Percentiles rank a stretch among this genome's conserved stretches.
Conservation (phyloP, 1,284 basidiomycete species). For the Puccinia polysora region DNA sequence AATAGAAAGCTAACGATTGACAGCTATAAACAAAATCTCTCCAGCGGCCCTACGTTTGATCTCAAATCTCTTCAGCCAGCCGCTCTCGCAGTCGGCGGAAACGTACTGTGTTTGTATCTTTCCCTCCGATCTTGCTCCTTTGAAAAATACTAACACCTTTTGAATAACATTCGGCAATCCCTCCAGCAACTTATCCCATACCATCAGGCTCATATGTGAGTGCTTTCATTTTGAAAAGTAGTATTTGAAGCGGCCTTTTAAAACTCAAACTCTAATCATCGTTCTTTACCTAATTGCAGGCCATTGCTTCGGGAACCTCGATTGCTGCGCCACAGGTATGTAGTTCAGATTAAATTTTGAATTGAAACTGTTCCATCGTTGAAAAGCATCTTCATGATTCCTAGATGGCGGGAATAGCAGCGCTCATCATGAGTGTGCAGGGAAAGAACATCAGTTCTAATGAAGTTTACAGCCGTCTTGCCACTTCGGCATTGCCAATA, state of each 20-base stretch:
- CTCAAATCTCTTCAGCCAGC: conserved; percentile 30
- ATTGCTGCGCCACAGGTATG: conserved; percentile 37
- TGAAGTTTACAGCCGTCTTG: conserved; percentile 29
- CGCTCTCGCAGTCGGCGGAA: conserved; percentile 40
- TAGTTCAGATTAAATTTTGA: not conserved
- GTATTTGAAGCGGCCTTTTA: not conserved
- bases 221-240: not conserved
- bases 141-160: not conserved
- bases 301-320: conserved; percentile 40
- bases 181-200: conserved; percentile 35
- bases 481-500: conserved; percentile 28
- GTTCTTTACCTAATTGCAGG: not conserved
- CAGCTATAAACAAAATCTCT: not conserved
- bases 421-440: conserved; percentile 28
- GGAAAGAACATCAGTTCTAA: conserved; percentile 26
- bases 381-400: not conserved
- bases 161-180: not conserved
- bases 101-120: conserved; percentile 32
- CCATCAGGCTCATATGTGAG: conserved; percentile 35
- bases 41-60: conserved; percentile 42
- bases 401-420: conserved; percentile 42
- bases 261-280: not conserved
- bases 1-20: not conserved
- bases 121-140: not conserved
- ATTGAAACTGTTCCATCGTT: not conserved